phyloP scores from a whole-genome alignment of 768 basidiomycete genomes.

The Boletus rubescentipes region DNA sequence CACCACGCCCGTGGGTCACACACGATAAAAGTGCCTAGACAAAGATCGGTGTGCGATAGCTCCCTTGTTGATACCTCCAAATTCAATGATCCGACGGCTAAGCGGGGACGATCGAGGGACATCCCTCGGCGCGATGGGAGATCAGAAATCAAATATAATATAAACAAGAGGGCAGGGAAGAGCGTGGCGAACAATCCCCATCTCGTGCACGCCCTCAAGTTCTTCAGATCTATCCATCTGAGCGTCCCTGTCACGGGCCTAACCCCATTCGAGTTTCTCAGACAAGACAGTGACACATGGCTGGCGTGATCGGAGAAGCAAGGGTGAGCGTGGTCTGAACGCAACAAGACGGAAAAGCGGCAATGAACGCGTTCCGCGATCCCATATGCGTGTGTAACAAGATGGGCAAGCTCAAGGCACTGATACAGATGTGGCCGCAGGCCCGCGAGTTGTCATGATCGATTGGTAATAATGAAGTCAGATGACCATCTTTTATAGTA shows the following conservation, averaged over 20 bases:
- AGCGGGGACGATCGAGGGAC: conserved; percentile 8
- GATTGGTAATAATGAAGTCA: conserved; percentile 25
- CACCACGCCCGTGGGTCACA: not conserved
- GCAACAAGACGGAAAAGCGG: conserved; percentile 23
- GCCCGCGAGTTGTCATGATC: conserved; percentile 12
- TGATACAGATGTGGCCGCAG: conserved; percentile 12
- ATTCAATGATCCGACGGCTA: conserved; percentile 10
- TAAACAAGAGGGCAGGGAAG: not conserved
- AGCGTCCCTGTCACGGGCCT: conserved; percentile 12
- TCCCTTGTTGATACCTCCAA: not conserved
- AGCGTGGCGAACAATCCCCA: conserved; percentile 1
- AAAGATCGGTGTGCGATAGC: conserved; percentile 4
- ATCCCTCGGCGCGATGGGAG: not conserved
- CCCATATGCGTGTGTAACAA: not conserved
- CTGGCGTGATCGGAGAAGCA: conserved; percentile 18
- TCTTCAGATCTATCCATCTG: conserved; percentile 2
- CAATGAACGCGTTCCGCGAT: conserved; percentile 24
- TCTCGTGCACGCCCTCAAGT: conserved; percentile 3
- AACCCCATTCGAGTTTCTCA: conserved; percentile 18
- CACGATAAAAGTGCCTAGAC: not conserved
- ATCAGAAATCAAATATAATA: not conserved
- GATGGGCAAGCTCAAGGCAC: not conserved
- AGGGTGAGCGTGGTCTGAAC: not conserved
- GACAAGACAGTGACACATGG: conserved; percentile 12
- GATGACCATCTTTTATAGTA: conserved; percentile 17